phyloP scores from a whole-genome alignment of 371 early-diverging fungal species.

The Apophysomyces variabilis region DNA sequence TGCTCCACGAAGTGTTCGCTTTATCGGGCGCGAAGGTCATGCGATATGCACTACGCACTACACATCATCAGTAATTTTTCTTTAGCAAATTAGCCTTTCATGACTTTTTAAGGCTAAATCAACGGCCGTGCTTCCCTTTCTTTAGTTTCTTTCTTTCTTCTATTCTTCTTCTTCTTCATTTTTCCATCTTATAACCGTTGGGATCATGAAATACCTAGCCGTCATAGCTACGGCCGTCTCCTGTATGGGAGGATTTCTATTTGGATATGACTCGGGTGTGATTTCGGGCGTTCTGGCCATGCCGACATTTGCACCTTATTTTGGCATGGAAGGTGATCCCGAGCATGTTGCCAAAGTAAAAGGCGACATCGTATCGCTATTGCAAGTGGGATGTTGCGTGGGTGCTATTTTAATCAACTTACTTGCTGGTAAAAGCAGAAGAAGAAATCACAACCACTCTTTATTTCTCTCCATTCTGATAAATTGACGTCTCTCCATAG shows the following conservation, averaged over 20 bases:
- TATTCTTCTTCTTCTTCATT: not conserved
- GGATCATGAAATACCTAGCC: constrained; percentile 43
- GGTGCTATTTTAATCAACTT: constrained; percentile 49
- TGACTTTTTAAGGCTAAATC: too few relatives aligned
- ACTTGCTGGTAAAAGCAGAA: constrained; percentile 36
- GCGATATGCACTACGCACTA: too few relatives aligned
- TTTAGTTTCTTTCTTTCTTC: not conserved
- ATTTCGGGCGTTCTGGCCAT: constrained; percentile 48
- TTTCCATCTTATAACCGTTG: too few relatives aligned
- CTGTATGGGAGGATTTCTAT: constrained; percentile 53
- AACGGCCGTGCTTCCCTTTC: too few relatives aligned
- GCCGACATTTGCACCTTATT: constrained; percentile 44
- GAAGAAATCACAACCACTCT: not conserved
- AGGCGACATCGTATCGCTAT: constrained; percentile 47
- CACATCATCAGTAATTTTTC: too few relatives aligned
- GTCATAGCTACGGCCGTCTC: constrained; percentile 45
- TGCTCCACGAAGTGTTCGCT: too few relatives aligned
- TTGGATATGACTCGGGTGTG: constrained; percentile 54
- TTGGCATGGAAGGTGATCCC: constrained; percentile 38
- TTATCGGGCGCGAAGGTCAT: too few relatives aligned
- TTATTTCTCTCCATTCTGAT: not conserved
- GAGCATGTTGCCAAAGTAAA: constrained; percentile 34
- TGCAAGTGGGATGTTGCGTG: constrained; percentile 50
- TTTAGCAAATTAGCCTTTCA: too few relatives aligned
- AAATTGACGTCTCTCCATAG: constrained; percentile 14